Conservation (phyloP, 495 filamentous ascomycete species). For the Parmelia sp. region DNA sequence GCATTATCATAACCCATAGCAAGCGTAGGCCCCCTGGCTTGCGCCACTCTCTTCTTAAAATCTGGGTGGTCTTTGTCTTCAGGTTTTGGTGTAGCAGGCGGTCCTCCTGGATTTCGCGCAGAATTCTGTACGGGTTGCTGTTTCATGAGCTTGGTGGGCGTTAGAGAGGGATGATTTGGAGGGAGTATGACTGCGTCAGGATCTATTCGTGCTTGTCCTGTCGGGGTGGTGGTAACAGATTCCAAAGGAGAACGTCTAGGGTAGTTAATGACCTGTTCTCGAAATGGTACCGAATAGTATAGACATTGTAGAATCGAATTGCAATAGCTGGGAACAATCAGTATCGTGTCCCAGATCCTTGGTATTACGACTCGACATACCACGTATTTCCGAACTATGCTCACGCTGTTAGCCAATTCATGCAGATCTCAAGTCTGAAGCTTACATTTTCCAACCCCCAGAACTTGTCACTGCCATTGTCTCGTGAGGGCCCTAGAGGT, state of each 20-base stretch:
- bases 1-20: conserved; percentile 75
- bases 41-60: conserved; percentile 91
- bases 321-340: conserved; percentile 65
- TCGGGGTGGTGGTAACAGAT: conserved; percentile 42
- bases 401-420: conserved; percentile 24
- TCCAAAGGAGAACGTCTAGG: conserved; percentile 59
- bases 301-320: conserved; percentile 97
- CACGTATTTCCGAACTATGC: conserved; percentile 92
- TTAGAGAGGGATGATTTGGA: conserved; percentile 38
- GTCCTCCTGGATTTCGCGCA: conserved; percentile 43
- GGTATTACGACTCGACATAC: conserved; percentile 43
- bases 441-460: conserved; percentile 97
- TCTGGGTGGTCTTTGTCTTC: conserved; percentile 81
- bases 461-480: conserved; percentile 95
- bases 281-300: conserved; percentile 90
- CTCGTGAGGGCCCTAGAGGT: conserved; percentile 61
- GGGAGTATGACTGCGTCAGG: conserved; percentile 39
- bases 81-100: conserved; percentile 54
- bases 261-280: conserved; percentile 91
- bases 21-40: conserved; percentile 78
- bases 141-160: conserved; percentile 35
- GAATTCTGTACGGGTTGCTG: conserved; percentile 37
- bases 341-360: neutral
- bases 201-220: conserved; percentile 39
- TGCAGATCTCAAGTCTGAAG: conserved; percentile 7